These are phyloP conservation scores for Jimgerdemannia flammicorona DNA, from an alignment of 192 early-diverging fungal species.

Conservation along the genomic window DNA sequence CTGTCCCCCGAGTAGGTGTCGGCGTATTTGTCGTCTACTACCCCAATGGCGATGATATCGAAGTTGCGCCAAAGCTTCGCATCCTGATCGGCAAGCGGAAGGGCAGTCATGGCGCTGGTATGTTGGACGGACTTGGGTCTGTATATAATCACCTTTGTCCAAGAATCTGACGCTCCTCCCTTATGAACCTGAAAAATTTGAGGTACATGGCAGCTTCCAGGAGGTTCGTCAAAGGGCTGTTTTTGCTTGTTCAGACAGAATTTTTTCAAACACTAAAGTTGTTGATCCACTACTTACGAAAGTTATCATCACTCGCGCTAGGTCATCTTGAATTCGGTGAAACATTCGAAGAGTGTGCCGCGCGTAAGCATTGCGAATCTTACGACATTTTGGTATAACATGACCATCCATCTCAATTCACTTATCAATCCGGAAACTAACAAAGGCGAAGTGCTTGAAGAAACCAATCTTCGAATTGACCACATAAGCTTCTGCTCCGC, in stretches of 20 bases:
- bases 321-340: conserved; percentile 55
- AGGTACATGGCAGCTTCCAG: conserved; percentile 46
- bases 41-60: background rate
- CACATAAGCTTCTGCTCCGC: conserved; percentile 37
- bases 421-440: background rate
- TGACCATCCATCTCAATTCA: background rate
- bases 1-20: background rate
- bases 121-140: background rate
- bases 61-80: background rate
- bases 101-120: conserved; percentile 53
- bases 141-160: too few species aligned
- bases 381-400: background rate
- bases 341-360: conserved; percentile 49
- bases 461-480: conserved; percentile 37
- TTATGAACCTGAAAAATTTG: background rate
- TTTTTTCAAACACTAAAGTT: too few species aligned
- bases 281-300: too few species aligned
- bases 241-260: background rate
- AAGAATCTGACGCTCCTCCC: background rate
- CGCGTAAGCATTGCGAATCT: conserved; percentile 26
- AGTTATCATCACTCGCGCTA: background rate
- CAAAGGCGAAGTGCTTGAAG: conserved; percentile 37
- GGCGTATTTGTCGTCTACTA: background rate
- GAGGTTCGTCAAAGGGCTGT: conserved; percentile 23
- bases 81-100: conserved; percentile 52